phyloP scores from a whole-genome alignment of 305 asterid genomes.

The Nicotiana rustica region DNA sequence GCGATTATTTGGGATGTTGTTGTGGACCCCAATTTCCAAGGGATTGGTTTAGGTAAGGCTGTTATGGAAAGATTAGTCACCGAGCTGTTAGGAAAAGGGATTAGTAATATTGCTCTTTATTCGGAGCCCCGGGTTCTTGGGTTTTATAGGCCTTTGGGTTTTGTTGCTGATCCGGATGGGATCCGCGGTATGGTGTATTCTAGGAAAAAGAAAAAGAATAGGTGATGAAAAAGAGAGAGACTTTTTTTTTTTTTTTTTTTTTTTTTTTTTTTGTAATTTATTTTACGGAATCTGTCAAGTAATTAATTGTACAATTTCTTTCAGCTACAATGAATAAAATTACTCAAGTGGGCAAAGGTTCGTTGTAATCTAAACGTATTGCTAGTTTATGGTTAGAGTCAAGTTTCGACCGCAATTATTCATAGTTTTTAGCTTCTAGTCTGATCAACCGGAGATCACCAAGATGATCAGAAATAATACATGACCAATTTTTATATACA shows the following conservation, averaged over 20 bases:
- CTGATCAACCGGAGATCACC: too few species aligned
- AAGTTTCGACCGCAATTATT: too few species aligned
- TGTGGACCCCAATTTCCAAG: slow-evolving; percentile 94
- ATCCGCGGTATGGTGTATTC: slow-evolving; percentile 90
- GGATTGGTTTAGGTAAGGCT: slow-evolving; percentile 90
- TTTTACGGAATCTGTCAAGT: neutral
- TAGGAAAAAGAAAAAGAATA: slow-evolving; percentile 58
- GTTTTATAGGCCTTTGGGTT: slow-evolving; percentile 88
- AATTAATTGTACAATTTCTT: neutral
- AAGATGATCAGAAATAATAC: too few species aligned
- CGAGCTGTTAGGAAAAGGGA: slow-evolving; percentile 73
- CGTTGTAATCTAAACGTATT: too few species aligned
- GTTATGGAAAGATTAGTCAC: slow-evolving; percentile 82
- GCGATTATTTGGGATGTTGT: slow-evolving; percentile 97
- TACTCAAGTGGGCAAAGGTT: too few species aligned
- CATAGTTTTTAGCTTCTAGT: too few species aligned
- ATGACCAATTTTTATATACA: too few species aligned
- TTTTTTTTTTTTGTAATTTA: neutral
- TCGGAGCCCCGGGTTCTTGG: slow-evolving; percentile 98
- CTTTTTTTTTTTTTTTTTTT: neutral
- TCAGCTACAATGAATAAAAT: neutral
- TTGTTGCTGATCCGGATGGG: slow-evolving; percentile 93
- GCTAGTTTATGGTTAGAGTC: too few species aligned
- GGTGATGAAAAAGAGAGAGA: neutral
- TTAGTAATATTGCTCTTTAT: slow-evolving; percentile 75